Base-by-base conservation (phyloP, 2,329 filamentous ascomycete genomes). In the Aspergillus caelatus region DNA sequence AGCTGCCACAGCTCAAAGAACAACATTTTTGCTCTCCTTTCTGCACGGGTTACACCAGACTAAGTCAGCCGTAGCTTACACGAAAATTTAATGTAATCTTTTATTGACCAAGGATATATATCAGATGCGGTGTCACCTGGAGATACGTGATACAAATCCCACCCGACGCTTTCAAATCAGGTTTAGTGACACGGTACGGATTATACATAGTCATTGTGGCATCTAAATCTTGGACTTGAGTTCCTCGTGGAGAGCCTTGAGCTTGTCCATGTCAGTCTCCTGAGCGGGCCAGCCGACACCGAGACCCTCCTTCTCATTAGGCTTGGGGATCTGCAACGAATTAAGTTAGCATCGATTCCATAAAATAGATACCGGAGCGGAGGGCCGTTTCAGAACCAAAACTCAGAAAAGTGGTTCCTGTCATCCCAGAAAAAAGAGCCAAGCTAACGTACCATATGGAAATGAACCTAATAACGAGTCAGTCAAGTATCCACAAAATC, bases 191-290 rank as follows among this genome's bases (percentile, higher is more conserved):
- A 14, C 3, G 28, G 28, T 3, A 28, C 26, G 16, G 43, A 23
- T 10, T 48, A 26, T 26, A 28, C 14, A 52, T 23, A 59, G n/a
- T 7, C 26, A 16, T n/a, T 19, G 21, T 16, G 28, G 12, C 11
- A 12, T 65, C 79, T 84, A 97, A 85, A 98, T 94, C 85, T 93
- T 97, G 19, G 90, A 81, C 86, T 96, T 96, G 75, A 99, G 84
- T 61, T 96, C 91, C 77, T 94, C 93, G 65, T 86, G 84, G 65
- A 96, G 82, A 67, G 86, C 87, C 84, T 94, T 92, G 72, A 99
- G 82, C 76, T 89, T 86, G 1, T 92, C 91, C 90, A 95, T 96
- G 71, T 97, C 89, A 1, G 86, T 85, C 65, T 83, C 79, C 79
- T 92, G 86, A 67, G 89, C 83, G 23, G 94, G 93, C 95, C 95